These are phyloP conservation scores for Candida sanyaensis DNA, from an alignment of 1,139 yeast species.

Conservation along the genomic window DNA sequence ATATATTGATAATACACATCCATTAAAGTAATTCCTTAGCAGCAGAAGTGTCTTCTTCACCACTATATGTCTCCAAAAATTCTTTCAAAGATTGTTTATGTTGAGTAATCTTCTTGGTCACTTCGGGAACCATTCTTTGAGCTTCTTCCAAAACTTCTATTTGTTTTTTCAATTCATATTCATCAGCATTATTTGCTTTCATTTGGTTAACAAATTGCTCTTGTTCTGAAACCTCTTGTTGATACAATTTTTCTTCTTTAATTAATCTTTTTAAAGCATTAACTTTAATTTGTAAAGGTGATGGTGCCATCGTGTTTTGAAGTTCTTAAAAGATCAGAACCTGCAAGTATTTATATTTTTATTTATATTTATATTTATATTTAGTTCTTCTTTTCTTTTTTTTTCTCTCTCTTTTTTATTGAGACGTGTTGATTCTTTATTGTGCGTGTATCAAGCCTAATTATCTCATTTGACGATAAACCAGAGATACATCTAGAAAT, in stretches of 20 bases:
- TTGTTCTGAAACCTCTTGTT: slow-evolving; percentile 66
- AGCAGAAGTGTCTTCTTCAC: slow-evolving; percentile 49
- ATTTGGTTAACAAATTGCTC: slow-evolving; percentile 47
- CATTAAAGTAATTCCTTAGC: slow-evolving; percentile 34
- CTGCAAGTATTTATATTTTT: neutral
- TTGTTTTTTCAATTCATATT: slow-evolving; percentile 70
- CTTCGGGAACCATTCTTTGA: slow-evolving; percentile 64
- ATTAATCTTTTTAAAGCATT: slow-evolving; percentile 72
- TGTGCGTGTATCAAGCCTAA: neutral
- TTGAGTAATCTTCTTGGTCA: slow-evolving; percentile 52
- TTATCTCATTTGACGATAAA: too few relatives aligned
- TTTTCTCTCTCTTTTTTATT: neutral
- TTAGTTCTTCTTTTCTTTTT: too few relatives aligned
- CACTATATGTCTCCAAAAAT: slow-evolving; percentile 32
- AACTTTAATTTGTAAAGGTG: slow-evolving; percentile 72
- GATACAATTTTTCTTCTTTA: slow-evolving; percentile 70
- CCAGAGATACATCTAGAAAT: too few relatives aligned
- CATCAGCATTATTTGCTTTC: slow-evolving; percentile 52
- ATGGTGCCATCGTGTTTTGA: slow-evolving; percentile 61
- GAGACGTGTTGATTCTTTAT: too few relatives aligned
- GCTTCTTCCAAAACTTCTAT: slow-evolving; percentile 68
- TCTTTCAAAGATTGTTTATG: slow-evolving; percentile 48
- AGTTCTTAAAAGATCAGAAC: neutral
- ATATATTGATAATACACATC: neutral
- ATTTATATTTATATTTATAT: too few relatives aligned